Evolutionary conservation across 768 basidiomycete genomes (phyloP).

Genomic region (Russula ochroleuca): DNA sequence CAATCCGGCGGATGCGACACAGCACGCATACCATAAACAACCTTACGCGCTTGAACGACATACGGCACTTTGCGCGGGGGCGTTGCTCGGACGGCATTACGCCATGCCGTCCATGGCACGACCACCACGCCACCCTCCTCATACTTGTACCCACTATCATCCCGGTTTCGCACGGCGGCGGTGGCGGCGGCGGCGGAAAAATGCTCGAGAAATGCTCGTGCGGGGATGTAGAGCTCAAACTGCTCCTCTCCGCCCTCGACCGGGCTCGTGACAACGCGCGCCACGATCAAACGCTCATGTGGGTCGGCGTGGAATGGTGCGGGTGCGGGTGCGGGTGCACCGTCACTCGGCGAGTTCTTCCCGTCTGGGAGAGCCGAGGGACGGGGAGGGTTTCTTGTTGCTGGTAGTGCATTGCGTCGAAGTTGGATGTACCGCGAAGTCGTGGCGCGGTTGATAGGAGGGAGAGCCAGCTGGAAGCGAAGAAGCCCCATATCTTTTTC

Average conservation of each 20-base stretch:
- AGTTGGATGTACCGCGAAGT: slow-evolving; percentile 15
- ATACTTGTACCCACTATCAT: not conserved
- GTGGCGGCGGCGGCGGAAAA: not conserved
- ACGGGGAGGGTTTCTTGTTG: not conserved
- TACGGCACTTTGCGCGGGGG: slow-evolving; percentile 7
- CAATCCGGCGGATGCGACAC: slow-evolving; percentile 15
- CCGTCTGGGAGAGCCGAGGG: too few species aligned
- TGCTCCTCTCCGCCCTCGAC: slow-evolving; percentile 15
- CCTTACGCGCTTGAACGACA: not conserved
- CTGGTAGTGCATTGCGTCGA: slow-evolving; percentile 14
- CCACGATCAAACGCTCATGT: slow-evolving; percentile 9
- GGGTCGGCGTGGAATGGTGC: slow-evolving; percentile 17
- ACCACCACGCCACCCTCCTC: not conserved
- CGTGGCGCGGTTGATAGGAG: slow-evolving; percentile 1
- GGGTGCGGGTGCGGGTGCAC: not conserved
- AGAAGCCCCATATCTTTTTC: not conserved
- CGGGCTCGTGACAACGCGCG: slow-evolving; percentile 14
- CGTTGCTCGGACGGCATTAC: not conserved
- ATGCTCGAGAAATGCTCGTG: not conserved
- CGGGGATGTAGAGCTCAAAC: slow-evolving; percentile 16
- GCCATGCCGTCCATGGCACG: slow-evolving; percentile 13
- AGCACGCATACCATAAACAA: slow-evolving; percentile 14
- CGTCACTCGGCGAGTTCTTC: not conserved
- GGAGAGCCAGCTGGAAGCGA: slow-evolving; percentile 13
- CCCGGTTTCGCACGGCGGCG: not conserved